Evolutionary conservation across 1,284 basidiomycete species (phyloP).

Genomic region (Cutaneotrichosporon sp.): DNA sequence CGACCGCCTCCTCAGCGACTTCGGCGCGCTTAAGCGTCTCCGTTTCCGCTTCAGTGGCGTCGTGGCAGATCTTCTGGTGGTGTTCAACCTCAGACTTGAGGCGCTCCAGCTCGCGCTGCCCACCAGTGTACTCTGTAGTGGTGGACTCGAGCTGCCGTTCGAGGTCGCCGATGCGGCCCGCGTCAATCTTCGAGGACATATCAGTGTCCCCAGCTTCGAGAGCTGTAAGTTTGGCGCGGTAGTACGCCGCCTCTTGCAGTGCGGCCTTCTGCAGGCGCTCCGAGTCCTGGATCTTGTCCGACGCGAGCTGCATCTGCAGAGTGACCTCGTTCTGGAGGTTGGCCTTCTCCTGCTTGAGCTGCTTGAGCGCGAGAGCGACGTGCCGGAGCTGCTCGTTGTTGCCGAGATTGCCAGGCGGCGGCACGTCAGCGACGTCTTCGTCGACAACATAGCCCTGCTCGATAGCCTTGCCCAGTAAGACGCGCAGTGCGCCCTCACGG

Average conservation of each 20-base stretch:
- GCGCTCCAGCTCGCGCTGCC: constrained; percentile 65
- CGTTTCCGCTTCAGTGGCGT: constrained; percentile 75
- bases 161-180: constrained; percentile 73
- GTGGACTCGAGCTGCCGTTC: constrained; percentile 73
- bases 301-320: constrained; percentile 59
- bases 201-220: constrained; percentile 69
- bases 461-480: constrained; percentile 72
- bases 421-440: constrained; percentile 51
- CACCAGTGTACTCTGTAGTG: constrained; percentile 63
- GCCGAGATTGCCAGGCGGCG: constrained; percentile 10
- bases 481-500: constrained; percentile 82
- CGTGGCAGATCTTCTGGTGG: constrained; percentile 62
- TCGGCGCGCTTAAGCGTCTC: constrained; percentile 81
- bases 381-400: constrained; percentile 49
- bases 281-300: constrained; percentile 74
- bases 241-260: constrained; percentile 92
- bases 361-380: constrained; percentile 67
- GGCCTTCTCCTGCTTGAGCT: constrained; percentile 66
- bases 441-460: constrained; percentile 77
- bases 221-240: constrained; percentile 87
- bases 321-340: constrained; percentile 46
- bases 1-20: constrained; percentile 74
- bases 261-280: constrained; percentile 77
- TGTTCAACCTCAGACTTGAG: constrained; percentile 66
- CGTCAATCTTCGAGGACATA: constrained; percentile 72